Base-by-base conservation (phyloP, 1,284 basidiomycete species). In the Ceratobasidium sp. region DNA sequence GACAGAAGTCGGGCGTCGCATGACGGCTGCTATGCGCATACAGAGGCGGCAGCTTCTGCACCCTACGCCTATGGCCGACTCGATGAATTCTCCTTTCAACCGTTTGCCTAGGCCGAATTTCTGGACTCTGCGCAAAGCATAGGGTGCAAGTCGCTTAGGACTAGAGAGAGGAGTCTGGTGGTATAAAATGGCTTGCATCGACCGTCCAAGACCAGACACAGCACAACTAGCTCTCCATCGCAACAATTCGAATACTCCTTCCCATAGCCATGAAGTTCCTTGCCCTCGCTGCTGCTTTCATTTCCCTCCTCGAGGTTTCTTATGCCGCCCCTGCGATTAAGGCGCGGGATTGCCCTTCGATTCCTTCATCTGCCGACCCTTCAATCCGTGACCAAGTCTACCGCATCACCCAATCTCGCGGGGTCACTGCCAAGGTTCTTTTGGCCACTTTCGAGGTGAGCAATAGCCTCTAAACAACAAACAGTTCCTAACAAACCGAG, bases 331-430 rank as follows among this genome's bases (percentile, higher is more conserved):
- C 64, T 57, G 52, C 36, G 6, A 32, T 67, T 26, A 69, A 69
- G 64, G 64, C 64, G 28, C 50, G 64, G 9, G 64, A 69, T 21
- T 69, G 64, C 36, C 30, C 50, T 23, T 55, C 64, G n/a, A 69
- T 69, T 23, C 50, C 64, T 28, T 69, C 64, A 2, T 43, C 34
- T 16, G 64, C 64, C 16, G 52, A 69, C 52, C 36, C 64, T 16
- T 50, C 50, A 43, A 26, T 69, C 23, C 34, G 64, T 8, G 64
- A 69, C 14, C 64, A 69, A 26, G 64, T 69, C 23, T 69, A 69
- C 39, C 64, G 64, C 36, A 57, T 69, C 39, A 69, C 64, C 39
- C 64, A 69, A 21, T 36, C 64, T 2, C 64, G 64, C n/a, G 64
- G 64, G 14, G 64, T 69, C 8, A 69, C 64, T 21, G 64, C 64